These are phyloP conservation scores for Fusarium sp. DNA, from an alignment of 2,329 filamentous ascomycete species.

Conservation along the genomic window DNA sequence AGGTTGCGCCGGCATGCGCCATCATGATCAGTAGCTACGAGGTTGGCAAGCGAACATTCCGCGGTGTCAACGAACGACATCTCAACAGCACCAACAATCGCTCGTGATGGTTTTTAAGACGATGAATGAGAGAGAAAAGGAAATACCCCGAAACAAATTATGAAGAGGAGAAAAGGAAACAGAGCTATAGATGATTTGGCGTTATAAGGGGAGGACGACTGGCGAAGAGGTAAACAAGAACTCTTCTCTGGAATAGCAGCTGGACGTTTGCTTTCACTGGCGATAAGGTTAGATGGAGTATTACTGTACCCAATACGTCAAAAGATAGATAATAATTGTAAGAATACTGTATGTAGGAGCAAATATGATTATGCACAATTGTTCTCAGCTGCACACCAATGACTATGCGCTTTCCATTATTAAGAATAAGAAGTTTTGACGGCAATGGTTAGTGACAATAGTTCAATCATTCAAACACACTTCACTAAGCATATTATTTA, in stretches of 20 bases:
- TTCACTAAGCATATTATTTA: no score
- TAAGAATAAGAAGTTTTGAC: neutral
- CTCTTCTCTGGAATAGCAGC: slow-evolving; percentile 31
- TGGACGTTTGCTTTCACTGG: slow-evolving; percentile 15
- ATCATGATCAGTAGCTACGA: slow-evolving; percentile 99
- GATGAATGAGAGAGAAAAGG: slow-evolving; percentile 16
- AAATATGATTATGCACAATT: neutral
- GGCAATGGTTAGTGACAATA: neutral
- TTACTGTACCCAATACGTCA: slow-evolving; percentile 29
- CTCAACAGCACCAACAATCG: slow-evolving; percentile 23
- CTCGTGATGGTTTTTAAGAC: slow-evolving; percentile 16
- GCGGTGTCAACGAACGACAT: slow-evolving; percentile 73
- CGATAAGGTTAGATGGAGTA: slow-evolving; percentile 35
- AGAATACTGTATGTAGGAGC: slow-evolving; percentile 29
- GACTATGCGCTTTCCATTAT: neutral
- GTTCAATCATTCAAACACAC: no score
- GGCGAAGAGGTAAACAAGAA: slow-evolving; percentile 19
- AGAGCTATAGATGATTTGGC: slow-evolving; percentile 37
- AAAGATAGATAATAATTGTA: slow-evolving; percentile 46
- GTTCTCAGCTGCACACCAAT: neutral
- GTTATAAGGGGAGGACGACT: slow-evolving; percentile 31
- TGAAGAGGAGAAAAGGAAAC: neutral
- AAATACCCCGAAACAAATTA: slow-evolving; percentile 19
- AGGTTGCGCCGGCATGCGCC: slow-evolving; percentile 95
- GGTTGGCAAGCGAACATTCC: slow-evolving; percentile 89